Percentiles rank a stretch among this genome's conserved stretches.
Evolutionary conservation across 1,139 yeast genomes (phyloP).

Genomic region (Blastobotrys ciferrii): DNA sequence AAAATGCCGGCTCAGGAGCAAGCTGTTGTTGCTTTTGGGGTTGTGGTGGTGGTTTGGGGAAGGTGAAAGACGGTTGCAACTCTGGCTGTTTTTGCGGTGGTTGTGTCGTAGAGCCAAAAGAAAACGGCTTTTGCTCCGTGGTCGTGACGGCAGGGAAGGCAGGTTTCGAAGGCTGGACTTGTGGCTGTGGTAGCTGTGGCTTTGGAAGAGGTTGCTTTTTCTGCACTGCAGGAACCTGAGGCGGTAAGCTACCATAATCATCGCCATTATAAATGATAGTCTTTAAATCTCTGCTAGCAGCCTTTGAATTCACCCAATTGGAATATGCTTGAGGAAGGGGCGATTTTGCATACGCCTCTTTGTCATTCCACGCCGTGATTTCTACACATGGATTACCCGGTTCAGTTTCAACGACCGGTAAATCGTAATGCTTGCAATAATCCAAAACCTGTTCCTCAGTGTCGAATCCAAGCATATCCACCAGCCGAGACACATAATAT

Average conservation of each 20-base stretch:
- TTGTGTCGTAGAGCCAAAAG: not conserved
- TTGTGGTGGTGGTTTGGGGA: not conserved
- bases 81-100: not conserved
- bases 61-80: not conserved
- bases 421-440: conserved; percentile 64
- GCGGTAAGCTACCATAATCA: not conserved
- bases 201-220: not conserved
- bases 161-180: no score
- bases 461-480: conserved; percentile 64
- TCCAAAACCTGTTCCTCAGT: conserved; percentile 48
- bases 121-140: no score
- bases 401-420: conserved; percentile 47
- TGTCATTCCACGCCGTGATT: conserved; percentile 52
- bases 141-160: conserved; percentile 1
- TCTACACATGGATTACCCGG: conserved; percentile 51
- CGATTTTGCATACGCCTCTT: conserved; percentile 46
- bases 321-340: conserved; percentile 57
- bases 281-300: conserved; percentile 34
- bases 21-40: no score
- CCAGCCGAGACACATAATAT: conserved; percentile 49
- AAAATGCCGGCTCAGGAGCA: not conserved
- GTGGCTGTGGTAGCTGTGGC: no score
- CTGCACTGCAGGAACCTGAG: not conserved
- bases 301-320: conserved; percentile 48
- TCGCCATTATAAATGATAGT: conserved; percentile 45